Evolutionary conservation across 306 rosid species (phyloP), one percentile per base, ranked within the genome.

Genomic region (Quercus dentata): DNA sequence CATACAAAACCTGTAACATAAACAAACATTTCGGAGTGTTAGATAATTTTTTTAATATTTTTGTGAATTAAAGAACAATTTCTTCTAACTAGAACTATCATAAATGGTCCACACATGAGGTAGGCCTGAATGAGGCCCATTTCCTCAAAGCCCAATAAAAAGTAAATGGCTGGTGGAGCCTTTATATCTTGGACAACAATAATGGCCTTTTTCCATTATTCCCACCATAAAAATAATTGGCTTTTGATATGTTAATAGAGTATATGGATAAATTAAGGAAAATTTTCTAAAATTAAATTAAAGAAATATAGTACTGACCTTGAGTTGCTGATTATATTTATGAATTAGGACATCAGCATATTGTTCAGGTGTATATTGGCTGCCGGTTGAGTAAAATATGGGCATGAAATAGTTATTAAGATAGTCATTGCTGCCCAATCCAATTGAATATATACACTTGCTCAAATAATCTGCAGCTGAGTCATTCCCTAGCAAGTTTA

Each of bases 371-470:
- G 99, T 88, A 74, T 13, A 95, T 6, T 79, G 93, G 44, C 71
- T 83, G 83, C 98, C 76, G 27, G 83, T 86, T 35, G 87, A 70
- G 87, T 95, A 95, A 56, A 77, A 62, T 51, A 49, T 75, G 33
- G 99, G 99, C 97, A 93, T 90, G 90, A 95, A 95, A 79, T 95
- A 93, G 87, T 95, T 95, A 92, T 95, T 95, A 5, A 95, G 96
- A 80, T 95, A 95, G 83, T 95, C 99, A 52, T 95, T 95, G 88
- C 98, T 95, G 52, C 99, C 99, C 80, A 95, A 31, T 56, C 98
- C 98, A 31, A 95, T 78, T 63, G 99, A 90, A 81, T 87, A 93
- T 33, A 95, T 91, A 87, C 99, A 95, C 83, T 73, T 91, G 75
- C 90, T 81, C 3, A 95, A 74, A 80, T 95, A 88, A 73, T 78